phyloP scores from a whole-genome alignment of 1,139 yeast species.

The Geotrichum carabidarum region DNA sequence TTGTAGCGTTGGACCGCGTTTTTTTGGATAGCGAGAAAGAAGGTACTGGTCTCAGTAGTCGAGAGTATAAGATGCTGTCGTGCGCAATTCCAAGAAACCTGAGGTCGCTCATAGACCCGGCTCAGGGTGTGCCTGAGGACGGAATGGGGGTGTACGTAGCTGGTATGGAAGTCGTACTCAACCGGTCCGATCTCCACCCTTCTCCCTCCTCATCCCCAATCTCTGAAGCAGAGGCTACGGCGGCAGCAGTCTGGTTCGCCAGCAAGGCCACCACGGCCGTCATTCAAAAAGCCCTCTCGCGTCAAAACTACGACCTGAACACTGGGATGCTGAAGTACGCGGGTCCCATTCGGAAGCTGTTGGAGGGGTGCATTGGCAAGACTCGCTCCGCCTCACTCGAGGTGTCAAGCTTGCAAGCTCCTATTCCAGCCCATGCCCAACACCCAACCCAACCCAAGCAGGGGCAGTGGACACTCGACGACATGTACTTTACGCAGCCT shows the following conservation, averaged over 20 bases:
- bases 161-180: background rate
- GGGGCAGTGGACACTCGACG: conserved; percentile 10
- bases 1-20: background rate
- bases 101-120: conserved; percentile 6
- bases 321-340: conserved; percentile 14
- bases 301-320: conserved; percentile 7
- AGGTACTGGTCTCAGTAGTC: background rate
- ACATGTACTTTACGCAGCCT: conserved; percentile 10
- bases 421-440: background rate
- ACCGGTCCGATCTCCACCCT: background rate
- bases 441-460: too few relatives aligned
- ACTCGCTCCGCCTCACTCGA: conserved; percentile 7
- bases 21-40: too few relatives aligned
- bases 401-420: conserved; percentile 6
- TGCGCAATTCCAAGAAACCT: conserved; percentile 14
- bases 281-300: background rate
- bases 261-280: background rate
- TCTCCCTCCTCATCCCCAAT: too few relatives aligned
- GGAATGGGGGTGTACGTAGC: conserved; percentile 17
- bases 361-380: conserved; percentile 2
- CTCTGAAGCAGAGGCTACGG: background rate
- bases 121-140: background rate
- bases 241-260: conserved; percentile 3
- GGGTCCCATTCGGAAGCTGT: background rate
- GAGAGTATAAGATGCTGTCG: background rate